Evolutionary conservation across 2,329 filamentous ascomycete genomes (phyloP).

Genomic region (Myriosclerotinia curreyana): DNA sequence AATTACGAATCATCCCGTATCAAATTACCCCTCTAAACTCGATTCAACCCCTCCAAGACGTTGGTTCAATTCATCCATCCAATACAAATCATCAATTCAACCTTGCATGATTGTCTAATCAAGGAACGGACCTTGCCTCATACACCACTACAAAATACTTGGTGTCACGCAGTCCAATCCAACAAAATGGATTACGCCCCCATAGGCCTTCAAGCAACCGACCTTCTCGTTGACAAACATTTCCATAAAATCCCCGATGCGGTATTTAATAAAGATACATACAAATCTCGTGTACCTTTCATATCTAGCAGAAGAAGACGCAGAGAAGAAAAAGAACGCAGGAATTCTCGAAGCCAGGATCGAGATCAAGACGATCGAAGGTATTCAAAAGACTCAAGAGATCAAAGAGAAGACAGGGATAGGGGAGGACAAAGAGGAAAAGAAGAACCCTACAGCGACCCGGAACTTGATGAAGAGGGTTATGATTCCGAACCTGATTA

Average conservation of each 20-base stretch:
- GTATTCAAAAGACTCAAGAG: background rate
- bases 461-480: conserved; percentile 15
- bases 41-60: background rate
- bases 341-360: background rate
- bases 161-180: background rate
- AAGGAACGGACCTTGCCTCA: conserved; percentile 2
- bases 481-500: conserved; percentile 21
- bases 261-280: conserved; percentile 27
- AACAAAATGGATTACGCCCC: conserved; percentile 16
- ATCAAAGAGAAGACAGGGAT: background rate
- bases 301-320: conserved; percentile 2
- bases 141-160: background rate
- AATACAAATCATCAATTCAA: background rate
- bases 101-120: background rate
- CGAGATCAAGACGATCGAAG: background rate
- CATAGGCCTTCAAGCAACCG: conserved; percentile 22
- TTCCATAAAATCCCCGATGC: conserved; percentile 32
- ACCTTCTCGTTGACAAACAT: conserved; percentile 28
- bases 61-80: background rate
- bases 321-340: background rate
- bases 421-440: background rate
- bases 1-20: background rate
- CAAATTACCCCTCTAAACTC: background rate
- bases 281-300: conserved; percentile 26
- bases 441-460: conserved; percentile 17